These are phyloP conservation scores for Boehmeria nivea DNA, from an alignment of 306 rosid species.

Conservation along the genomic window DNA sequence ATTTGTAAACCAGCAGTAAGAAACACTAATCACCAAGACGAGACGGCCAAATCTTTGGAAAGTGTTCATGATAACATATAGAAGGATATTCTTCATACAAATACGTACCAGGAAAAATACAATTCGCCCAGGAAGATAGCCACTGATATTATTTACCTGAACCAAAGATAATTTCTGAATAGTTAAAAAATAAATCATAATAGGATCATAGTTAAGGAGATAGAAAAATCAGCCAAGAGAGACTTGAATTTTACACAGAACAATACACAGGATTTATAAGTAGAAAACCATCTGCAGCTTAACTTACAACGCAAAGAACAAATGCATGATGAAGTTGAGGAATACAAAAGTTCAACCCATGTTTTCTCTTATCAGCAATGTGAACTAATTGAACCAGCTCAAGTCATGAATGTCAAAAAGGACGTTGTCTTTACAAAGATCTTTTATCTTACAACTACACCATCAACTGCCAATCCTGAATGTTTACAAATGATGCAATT, in stretches of 20 bases:
- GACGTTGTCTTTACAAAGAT: too few relatives aligned
- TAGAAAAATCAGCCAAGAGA: too few relatives aligned
- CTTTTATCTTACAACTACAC: neutral
- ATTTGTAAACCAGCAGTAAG: too few relatives aligned
- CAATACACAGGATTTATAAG: too few relatives aligned
- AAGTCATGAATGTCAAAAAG: neutral
- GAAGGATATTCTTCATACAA: slow-evolving; percentile 21
- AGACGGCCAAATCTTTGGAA: too few relatives aligned
- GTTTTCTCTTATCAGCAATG: neutral
- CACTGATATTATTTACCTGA: slow-evolving; percentile 97
- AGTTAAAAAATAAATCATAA: neutral
- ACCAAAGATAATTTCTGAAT: slow-evolving; percentile 17
- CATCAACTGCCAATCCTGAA: too few relatives aligned
- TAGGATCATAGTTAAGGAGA: neutral
- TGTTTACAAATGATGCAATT: too few relatives aligned
- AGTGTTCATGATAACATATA: too few relatives aligned
- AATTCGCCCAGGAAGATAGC: slow-evolving; percentile 98
- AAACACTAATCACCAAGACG: too few relatives aligned
- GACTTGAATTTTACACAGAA: too few relatives aligned
- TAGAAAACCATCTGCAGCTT: neutral
- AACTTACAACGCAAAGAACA: neutral
- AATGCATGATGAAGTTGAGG: neutral
- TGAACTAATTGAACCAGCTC: neutral
- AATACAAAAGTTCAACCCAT: neutral
- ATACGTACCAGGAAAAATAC: slow-evolving; percentile 89